Percentiles rank a stretch among this genome's conserved stretches.
Evolutionary conservation across 2,329 filamentous ascomycete species (phyloP).

Genomic region (Colletotrichum truncatum): DNA sequence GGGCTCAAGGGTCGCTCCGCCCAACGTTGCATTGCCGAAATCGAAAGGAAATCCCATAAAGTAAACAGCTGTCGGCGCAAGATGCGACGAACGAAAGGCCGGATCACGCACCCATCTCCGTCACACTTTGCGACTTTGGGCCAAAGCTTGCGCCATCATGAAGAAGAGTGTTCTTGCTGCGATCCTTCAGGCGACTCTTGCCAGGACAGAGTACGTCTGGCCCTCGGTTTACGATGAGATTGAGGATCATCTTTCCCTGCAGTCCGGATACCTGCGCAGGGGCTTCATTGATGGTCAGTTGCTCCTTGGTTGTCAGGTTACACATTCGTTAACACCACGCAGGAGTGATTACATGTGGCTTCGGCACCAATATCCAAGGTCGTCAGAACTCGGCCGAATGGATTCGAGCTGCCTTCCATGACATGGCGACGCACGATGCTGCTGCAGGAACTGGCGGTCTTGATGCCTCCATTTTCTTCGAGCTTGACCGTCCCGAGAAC

Average conservation of each 20-base stretch:
- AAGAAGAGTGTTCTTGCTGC: slow-evolving; percentile 14
- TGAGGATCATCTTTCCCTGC: slow-evolving; percentile 28
- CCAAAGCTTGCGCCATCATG: not conserved
- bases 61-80: not conserved
- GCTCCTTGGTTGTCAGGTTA: not conserved
- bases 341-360: slow-evolving; percentile 33
- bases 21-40: slow-evolving; percentile 5
- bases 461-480: slow-evolving; percentile 37
- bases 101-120: not conserved
- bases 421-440: slow-evolving; percentile 35
- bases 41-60: not conserved
- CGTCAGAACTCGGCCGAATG: slow-evolving; percentile 37
- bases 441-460: slow-evolving; percentile 34
- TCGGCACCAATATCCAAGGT: slow-evolving; percentile 29
- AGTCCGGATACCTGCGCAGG: slow-evolving; percentile 23
- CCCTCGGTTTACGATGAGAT: slow-evolving; percentile 28
- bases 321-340: not conserved
- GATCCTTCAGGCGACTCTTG: slow-evolving; percentile 12
- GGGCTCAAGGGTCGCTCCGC: slow-evolving; percentile 14
- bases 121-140: not conserved
- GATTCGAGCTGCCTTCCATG: slow-evolving; percentile 38
- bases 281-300: slow-evolving; percentile 26
- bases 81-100: not conserved
- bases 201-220: slow-evolving; percentile 21
- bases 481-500: slow-evolving; percentile 35